Evolutionary conservation across 2,329 filamentous ascomycete genomes (phyloP), one percentile per base, ranked within the genome.

Genomic region (Colletotrichum liriopes): DNA sequence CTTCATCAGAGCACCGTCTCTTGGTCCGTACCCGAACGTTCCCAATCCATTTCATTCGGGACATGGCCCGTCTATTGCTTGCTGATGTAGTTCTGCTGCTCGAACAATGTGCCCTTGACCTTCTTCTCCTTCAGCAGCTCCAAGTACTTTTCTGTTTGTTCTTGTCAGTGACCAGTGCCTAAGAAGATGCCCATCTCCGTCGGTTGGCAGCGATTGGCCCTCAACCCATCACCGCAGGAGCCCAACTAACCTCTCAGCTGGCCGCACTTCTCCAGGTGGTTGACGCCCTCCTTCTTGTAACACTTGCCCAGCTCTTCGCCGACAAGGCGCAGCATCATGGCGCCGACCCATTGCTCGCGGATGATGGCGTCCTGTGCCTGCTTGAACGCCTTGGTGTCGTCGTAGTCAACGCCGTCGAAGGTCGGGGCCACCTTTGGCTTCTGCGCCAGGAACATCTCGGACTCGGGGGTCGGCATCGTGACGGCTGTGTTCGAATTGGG

Each of bases 231-330:
- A 3, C 12, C 20, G 47, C 23, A 14, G 23, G 41, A 60, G n/a
- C 23, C 41, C 62, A 62, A 85, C 92, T 87, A 82, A 96, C 94
- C 93, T 93, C 94, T 88, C 83, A 96, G 82, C 78, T 89, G 86
- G 76, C 93, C 93, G 83, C 94, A 96, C 85, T 96, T 96, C 88
- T 96, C 94, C 82, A 96, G 84, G 82, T 96, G 94, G 83, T 96
- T 96, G 76, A 95, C 93, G 68, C 94, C 94, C 84, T 96, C 93
- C 77, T 90, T 88, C 83, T 91, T 90, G 84, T 96, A 96, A 87
- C 94, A 96, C 86, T 94, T 96, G 83, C 92, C 89, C 85, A 96
- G 86, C 86, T 96, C 94, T 82, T 96, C 93, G 75, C 93, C 87
- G 67, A 96, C 93, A 74, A 96, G 85, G 73, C 94, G 88, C 70